Conservation (phyloP, 2,329 filamentous ascomycete genomes). For the Alternaria postmessia region DNA sequence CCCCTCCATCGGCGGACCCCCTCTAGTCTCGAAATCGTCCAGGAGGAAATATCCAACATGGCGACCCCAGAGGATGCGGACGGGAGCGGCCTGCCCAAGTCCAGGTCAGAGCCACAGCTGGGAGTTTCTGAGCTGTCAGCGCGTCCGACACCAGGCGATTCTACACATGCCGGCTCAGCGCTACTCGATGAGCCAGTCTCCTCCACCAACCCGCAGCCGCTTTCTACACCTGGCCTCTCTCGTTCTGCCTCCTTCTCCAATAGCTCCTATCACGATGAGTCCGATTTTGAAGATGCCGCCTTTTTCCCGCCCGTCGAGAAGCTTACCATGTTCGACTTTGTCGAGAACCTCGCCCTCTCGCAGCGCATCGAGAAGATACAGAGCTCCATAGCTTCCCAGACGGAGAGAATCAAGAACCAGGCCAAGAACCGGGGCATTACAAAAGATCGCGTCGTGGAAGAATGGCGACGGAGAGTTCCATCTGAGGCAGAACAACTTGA, state of each 20-base stretch:
- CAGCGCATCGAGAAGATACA: conserved; percentile 93
- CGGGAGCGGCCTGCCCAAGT: conserved; percentile 24
- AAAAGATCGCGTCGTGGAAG: conserved; percentile 88
- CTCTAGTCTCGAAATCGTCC: conserved; percentile 41
- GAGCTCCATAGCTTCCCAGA: conserved; percentile 80
- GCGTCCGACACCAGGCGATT: conserved; percentile 34
- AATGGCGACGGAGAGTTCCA: conserved; percentile 87
- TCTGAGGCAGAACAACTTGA: conserved; percentile 92
- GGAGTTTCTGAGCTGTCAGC: conserved; percentile 36
- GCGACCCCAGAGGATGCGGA: conserved; percentile 29
- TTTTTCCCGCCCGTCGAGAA: conserved; percentile 85
- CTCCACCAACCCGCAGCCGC: conserved; percentile 50
- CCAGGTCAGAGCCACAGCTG: conserved; percentile 44
- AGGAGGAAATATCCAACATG: conserved; percentile 43
- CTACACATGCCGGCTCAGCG: conserved; percentile 36
- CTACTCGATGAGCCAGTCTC: conserved; percentile 57
- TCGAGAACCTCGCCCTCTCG: conserved; percentile 90
- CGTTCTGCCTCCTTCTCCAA: conserved; percentile 83
- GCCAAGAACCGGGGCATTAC: conserved; percentile 81
- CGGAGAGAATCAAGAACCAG: conserved; percentile 83
- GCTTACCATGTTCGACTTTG: conserved; percentile 87
- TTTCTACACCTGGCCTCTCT: conserved; percentile 67
- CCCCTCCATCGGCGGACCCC: conserved; percentile 41
- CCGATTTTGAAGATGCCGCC: conserved; percentile 72
- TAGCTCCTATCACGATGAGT: conserved; percentile 84